Percentiles rank a stretch among this genome's conserved stretches.
Evolutionary conservation across 2,329 filamentous ascomycete genomes (phyloP).

Genomic region (Talaromyces sp.): DNA sequence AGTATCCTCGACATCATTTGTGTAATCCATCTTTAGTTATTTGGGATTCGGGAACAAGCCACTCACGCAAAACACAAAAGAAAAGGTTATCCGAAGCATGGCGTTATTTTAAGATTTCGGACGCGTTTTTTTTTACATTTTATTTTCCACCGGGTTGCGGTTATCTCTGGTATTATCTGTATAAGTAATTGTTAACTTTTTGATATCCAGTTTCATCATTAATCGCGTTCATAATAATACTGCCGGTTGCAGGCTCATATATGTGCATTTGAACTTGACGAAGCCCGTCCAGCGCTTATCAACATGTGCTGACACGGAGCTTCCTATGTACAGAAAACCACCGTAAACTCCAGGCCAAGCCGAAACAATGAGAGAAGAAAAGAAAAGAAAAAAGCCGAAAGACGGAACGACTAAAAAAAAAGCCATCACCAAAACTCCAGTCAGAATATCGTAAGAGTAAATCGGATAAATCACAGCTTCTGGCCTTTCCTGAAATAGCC

Average conservation of each 20-base stretch:
- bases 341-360: not conserved
- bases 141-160: not conserved
- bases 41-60: not conserved
- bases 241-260: not conserved
- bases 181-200: constrained; percentile 3
- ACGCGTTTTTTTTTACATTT: not conserved
- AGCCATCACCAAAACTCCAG: not conserved
- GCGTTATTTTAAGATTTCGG: constrained; percentile 4
- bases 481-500: constrained; percentile 22
- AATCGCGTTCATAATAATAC: not conserved
- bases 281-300: constrained; percentile 4
- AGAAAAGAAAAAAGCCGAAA: not conserved
- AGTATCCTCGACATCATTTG: not conserved
- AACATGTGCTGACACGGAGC: not conserved
- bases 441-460: not conserved
- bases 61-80: not conserved
- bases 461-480: not conserved
- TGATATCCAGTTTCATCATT: constrained; percentile 2
- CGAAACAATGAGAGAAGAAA: too few species aligned
- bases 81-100: constrained; percentile 1
- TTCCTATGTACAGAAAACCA: constrained; percentile 3
- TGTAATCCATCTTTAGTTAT: not conserved
- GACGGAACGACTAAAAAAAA: too few species aligned
- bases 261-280: constrained; percentile 6
- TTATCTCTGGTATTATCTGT: not conserved